phyloP scores from a whole-genome alignment of 1,284 basidiomycete species.

The Megacollybia platyphylla region DNA sequence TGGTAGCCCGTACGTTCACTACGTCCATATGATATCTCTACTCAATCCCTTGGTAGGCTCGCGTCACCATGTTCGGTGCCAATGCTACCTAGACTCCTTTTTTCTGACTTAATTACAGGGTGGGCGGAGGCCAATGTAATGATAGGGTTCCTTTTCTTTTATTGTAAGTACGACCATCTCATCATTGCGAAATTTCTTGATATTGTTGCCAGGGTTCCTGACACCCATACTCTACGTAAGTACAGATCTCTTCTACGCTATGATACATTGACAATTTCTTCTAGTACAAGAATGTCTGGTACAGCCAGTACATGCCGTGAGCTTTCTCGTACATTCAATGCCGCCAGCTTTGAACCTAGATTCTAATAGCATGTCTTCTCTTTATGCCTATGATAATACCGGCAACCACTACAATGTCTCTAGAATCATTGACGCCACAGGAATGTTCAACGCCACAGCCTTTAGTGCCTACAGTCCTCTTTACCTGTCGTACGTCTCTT shows the following conservation, averaged over 20 bases:
- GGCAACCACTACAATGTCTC: slow-evolving; percentile 45
- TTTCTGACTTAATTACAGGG: slow-evolving; percentile 12
- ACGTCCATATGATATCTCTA: slow-evolving; percentile 1
- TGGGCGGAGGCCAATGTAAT: slow-evolving; percentile 47
- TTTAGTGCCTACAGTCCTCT: slow-evolving; percentile 48
- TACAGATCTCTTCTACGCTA: background rate
- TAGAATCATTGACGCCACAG: slow-evolving; percentile 35
- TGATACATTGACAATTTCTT: no score
- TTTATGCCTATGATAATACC: slow-evolving; percentile 44
- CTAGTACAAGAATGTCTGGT: slow-evolving; percentile 41
- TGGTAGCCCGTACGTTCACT: slow-evolving; percentile 39
- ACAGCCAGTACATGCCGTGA: slow-evolving; percentile 35
- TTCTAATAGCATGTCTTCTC: slow-evolving; percentile 37
- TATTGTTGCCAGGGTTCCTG: slow-evolving; percentile 42
- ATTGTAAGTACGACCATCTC: slow-evolving; percentile 27
- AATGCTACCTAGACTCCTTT: background rate
- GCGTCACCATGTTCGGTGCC: slow-evolving; percentile 8
- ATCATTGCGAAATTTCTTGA: slow-evolving; percentile 1
- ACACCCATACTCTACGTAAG: slow-evolving; percentile 44
- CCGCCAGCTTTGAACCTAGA: slow-evolving; percentile 1
- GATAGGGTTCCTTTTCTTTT: slow-evolving; percentile 42
- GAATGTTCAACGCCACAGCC: slow-evolving; percentile 35
- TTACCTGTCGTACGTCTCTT: slow-evolving; percentile 36
- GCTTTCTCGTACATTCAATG: slow-evolving; percentile 9
- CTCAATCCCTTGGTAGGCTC: slow-evolving; percentile 1